Evolutionary conservation across 1,284 basidiomycete species (phyloP), one percentile per base, ranked within the genome.

Genomic region (Chalciporus piperatoides): DNA sequence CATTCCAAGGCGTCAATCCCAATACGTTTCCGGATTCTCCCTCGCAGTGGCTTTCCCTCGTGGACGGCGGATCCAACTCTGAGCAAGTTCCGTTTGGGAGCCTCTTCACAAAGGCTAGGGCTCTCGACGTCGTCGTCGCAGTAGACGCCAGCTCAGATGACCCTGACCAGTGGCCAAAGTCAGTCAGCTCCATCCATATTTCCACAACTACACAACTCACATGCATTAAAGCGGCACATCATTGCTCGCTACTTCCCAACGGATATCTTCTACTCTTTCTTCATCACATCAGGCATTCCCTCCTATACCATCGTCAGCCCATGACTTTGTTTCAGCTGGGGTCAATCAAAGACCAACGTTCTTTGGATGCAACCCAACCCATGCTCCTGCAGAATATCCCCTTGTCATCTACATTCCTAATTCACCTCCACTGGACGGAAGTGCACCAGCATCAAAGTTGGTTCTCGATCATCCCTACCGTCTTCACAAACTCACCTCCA

Each of bases 301-400:
- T 11, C 79, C 81, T 2, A 76, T 85, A 42, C 84, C 84, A n/a
- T 59, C 64, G 2, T 72, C 68, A 12, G 56, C 72, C 1, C 71
- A 75, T 12, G 78, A 76, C 6, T 88, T 88, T 59, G 61, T 87
- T 42, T 68, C 71, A 11, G 77, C 76, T 7, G 89, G 89, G 12
- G 72, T 86, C 9, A 86, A 84, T 63, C 73, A 74, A 35, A 77
- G 87, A 15, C 79, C 87, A 6, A 84, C 84, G 0, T 90, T 91
- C 67, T 91, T 90, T 67, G 88, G 88, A 1, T 90, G 87, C 60
- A 68, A 82, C 58, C 80, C 81, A 10, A 62, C 41, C n/a, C 63
- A 72, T 48, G 68, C 37, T 10, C 74, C 79, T 11, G 68, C 78
- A 1, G 77, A 79, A 51, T 82, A 71, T 53, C 82, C 82, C 0